Percentiles rank a stretch among this genome's conserved stretches.
Conservation (phyloP, 495 filamentous ascomycete species). For the Sordaria brevicollis region DNA sequence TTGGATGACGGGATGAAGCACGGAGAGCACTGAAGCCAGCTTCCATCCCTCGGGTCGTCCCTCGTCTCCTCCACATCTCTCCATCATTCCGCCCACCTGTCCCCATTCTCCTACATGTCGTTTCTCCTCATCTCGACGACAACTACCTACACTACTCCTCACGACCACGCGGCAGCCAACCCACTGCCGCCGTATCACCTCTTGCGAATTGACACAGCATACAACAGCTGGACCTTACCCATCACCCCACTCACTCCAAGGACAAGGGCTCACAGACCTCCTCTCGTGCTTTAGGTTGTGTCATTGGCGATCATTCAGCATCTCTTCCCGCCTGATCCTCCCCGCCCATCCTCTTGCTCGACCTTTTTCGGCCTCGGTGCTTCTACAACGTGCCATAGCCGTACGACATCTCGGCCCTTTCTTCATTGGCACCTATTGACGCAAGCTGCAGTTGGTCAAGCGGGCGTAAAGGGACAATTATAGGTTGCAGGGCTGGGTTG, state of each 20-base stretch:
- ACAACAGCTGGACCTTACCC: neutral
- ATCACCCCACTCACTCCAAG: neutral
- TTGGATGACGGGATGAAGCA: neutral
- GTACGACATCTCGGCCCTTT: neutral
- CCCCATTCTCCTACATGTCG: neutral
- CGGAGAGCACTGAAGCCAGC: neutral
- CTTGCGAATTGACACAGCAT: neutral
- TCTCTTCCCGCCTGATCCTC: neutral
- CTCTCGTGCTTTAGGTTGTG: conserved; percentile 13
- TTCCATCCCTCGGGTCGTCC: neutral
- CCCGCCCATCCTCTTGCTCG: neutral
- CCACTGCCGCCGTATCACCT: neutral
- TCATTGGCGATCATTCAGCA: conserved; percentile 8
- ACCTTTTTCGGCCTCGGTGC: neutral
- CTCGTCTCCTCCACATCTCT: neutral
- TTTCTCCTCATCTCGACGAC: neutral
- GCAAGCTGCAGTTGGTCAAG: neutral
- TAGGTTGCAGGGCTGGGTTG: neutral
- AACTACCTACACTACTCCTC: neutral
- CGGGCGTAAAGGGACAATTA: neutral
- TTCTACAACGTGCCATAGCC: neutral
- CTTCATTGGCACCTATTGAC: neutral
- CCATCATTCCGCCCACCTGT: neutral
- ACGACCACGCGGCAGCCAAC: neutral
- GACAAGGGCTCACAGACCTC: conserved; percentile 1